Percentiles rank a stretch among this genome's conserved stretches.
Evolutionary conservation across 1,284 basidiomycete genomes (phyloP).

Genomic region (Puccinia triticina): DNA sequence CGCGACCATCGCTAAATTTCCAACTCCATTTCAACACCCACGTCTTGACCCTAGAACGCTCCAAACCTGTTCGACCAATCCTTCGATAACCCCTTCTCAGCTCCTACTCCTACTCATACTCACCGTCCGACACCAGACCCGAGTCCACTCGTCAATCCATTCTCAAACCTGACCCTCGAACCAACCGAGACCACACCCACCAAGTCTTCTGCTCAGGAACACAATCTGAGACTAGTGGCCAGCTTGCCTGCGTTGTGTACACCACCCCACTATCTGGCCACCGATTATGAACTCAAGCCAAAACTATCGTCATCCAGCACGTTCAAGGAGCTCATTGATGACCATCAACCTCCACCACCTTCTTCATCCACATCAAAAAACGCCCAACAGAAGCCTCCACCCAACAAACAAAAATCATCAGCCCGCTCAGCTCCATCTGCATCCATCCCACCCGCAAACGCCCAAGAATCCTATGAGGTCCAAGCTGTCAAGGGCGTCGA

Average conservation of each 20-base stretch:
- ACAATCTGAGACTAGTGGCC: neutral
- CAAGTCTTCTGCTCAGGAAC: neutral
- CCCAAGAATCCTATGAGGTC: neutral
- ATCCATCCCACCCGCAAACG: neutral
- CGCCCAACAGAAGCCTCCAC: neutral
- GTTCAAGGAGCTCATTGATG: neutral
- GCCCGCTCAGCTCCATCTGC: neutral
- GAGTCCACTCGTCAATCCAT: neutral
- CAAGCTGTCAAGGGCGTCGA: neutral
- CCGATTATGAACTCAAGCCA: slow-evolving; percentile 18
- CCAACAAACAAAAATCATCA: neutral
- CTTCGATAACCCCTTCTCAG: neutral
- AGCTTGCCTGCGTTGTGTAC: neutral
- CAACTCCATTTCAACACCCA: neutral
- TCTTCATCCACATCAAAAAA: neutral
- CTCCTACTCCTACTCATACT: too few species aligned
- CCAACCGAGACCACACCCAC: neutral
- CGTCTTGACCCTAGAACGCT: neutral
- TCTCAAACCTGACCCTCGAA: neutral
- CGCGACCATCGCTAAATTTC: neutral
- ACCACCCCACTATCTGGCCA: slow-evolving; percentile 8
- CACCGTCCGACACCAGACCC: neutral
- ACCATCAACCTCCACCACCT: neutral
- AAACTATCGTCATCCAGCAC: neutral
- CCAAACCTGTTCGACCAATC: neutral